phyloP scores from a whole-genome alignment of 768 basidiomycete genomes.

The Russula dissimulans region DNA sequence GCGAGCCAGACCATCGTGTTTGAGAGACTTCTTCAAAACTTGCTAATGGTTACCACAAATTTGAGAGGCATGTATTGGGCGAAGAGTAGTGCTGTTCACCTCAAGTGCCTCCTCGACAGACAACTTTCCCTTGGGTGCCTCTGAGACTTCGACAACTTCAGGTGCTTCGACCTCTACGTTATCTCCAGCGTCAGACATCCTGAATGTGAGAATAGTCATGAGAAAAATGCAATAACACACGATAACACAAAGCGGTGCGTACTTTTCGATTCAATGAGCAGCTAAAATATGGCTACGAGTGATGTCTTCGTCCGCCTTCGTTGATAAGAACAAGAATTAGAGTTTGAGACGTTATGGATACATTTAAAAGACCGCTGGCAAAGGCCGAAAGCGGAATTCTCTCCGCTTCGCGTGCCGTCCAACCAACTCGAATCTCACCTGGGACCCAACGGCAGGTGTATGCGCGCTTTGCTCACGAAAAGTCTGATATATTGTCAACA shows the following conservation, averaged over 20 bases:
- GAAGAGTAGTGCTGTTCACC: conserved; percentile 32
- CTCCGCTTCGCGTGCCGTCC: too few relatives aligned
- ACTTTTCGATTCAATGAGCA: conserved; percentile 22
- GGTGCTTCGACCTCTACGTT: conserved; percentile 64
- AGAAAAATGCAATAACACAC: neutral
- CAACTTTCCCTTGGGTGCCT: conserved; percentile 92
- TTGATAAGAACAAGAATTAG: conserved; percentile 70
- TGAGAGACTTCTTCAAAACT: conserved; percentile 98
- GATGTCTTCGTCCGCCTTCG: conserved; percentile 95
- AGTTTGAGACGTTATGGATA: conserved; percentile 32
- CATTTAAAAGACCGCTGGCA: conserved; percentile 47
- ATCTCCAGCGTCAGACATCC: conserved; percentile 99
- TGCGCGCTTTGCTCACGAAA: neutral
- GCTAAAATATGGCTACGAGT: conserved; percentile 15
- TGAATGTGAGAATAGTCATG: conserved; percentile 22
- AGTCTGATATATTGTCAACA: neutral
- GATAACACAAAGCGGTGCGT: conserved; percentile 9
- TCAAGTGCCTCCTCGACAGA: conserved; percentile 92
- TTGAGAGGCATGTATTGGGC: neutral
- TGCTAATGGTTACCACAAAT: conserved; percentile 41
- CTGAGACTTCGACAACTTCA: conserved; percentile 68
- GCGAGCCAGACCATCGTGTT: conserved; percentile 96
- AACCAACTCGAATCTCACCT: neutral
- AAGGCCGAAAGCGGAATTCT: too few relatives aligned
- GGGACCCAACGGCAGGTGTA: neutral